Percentiles rank a stretch among this genome's conserved stretches.
Evolutionary conservation across 2,329 filamentous ascomycete species (phyloP).

Genomic region (Fusarium keratoplasticum): DNA sequence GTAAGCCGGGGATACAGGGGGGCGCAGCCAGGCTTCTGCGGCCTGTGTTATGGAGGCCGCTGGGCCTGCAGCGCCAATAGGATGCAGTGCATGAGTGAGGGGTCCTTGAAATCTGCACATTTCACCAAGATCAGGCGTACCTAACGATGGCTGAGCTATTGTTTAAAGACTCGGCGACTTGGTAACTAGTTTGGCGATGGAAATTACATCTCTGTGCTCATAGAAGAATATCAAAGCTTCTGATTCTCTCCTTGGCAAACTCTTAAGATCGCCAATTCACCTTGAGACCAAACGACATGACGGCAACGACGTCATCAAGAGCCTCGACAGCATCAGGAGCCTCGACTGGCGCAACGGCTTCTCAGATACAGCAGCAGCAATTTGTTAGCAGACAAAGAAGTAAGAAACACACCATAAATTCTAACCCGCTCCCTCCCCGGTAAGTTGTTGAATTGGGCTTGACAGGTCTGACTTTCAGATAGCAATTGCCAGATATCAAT

Average conservation of each 20-base stretch:
- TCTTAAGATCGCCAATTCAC: neutral
- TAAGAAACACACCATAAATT: neutral
- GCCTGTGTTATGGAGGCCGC: neutral
- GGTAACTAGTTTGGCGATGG: neutral
- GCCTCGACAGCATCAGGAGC: neutral
- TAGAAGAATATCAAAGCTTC: neutral
- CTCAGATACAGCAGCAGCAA: neutral
- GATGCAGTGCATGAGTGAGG: neutral
- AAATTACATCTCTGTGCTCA: neutral
- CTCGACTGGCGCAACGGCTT: neutral
- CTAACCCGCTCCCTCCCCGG: neutral
- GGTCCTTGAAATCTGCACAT: neutral
- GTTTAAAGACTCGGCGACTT: neutral
- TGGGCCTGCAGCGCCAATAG: neutral
- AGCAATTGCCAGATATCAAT: neutral
- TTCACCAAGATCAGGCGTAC: neutral
- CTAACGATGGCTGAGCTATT: neutral
- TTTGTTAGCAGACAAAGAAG: neutral
- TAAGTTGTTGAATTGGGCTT: neutral
- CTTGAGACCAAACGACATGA: neutral
- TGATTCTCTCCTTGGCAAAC: neutral
- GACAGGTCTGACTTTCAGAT: neutral
- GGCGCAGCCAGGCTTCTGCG: neutral
- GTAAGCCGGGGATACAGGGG: neutral
- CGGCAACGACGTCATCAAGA: neutral